These are phyloP conservation scores for Blastomyces gilchristii DNA, from an alignment of 2,329 filamentous ascomycete genomes.

Conservation along the genomic window DNA sequence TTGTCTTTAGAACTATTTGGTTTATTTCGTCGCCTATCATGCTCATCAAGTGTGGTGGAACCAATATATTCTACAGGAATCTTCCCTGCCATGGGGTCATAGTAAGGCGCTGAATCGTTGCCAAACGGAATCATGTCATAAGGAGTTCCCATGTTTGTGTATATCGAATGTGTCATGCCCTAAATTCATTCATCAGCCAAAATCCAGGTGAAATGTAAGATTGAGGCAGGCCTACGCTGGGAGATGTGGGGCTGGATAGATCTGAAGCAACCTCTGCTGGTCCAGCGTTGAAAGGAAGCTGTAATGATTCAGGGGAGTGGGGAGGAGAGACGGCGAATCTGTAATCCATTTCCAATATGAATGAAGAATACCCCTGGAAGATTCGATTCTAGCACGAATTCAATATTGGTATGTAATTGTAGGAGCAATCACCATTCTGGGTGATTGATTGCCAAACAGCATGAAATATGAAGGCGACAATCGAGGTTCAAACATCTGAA, in stretches of 20 bases:
- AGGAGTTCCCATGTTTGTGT: conserved; percentile 13
- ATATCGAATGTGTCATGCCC: conserved; percentile 18
- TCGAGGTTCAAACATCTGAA: neutral
- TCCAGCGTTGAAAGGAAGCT: neutral
- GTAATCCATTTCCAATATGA: conserved; percentile 7
- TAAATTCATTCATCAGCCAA: conserved; percentile 5
- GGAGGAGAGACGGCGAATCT: neutral
- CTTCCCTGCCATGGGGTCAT: conserved; percentile 14
- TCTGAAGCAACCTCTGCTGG: conserved; percentile 18
- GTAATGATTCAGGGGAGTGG: conserved; percentile 22
- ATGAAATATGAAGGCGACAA: neutral
- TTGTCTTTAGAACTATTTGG: conserved; percentile 19
- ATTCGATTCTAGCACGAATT: neutral
- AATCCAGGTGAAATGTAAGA: neutral
- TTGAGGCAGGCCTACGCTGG: conserved; percentile 16
- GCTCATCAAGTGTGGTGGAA: conserved; percentile 18
- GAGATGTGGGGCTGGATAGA: conserved; percentile 19
- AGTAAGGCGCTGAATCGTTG: conserved; percentile 15
- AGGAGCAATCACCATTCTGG: neutral
- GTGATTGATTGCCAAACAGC: neutral
- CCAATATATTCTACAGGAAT: conserved; percentile 21
- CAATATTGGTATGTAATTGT: neutral
- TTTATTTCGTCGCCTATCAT: conserved; percentile 17
- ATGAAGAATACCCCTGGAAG: neutral
- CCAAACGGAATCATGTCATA: conserved; percentile 19